Evolutionary conservation across 306 rosid genomes (phyloP), one percentile per base, ranked within the genome.

Genomic region (Luffa acutangula): DNA sequence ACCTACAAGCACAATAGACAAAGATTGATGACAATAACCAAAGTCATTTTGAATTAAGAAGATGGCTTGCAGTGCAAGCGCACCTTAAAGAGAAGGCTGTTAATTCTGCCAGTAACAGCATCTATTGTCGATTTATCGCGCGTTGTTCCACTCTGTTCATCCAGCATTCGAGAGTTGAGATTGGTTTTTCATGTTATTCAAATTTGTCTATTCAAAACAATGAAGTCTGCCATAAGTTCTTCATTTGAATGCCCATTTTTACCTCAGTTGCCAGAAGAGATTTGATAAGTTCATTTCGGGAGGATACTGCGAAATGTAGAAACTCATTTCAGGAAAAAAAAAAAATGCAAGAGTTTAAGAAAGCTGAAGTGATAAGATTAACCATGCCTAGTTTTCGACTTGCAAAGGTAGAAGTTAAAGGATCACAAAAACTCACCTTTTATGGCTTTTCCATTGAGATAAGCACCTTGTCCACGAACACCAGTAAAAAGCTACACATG

Each of bases 241-340:
- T 46, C 41, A n/a, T 69, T 51, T 25, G 42, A 21, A 8, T 71
- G 52, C 39, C 1, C 10, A 46, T 5, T 4, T 69, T 70, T 85
- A 95, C 98, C 97, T 90, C 98, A 69, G 96, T 87, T 75, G 90
- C 97, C 69, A 95, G 93, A 69, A 95, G 93, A 79, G 93, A 85
- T 80, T 83, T 89, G 64, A 95, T 86, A 69, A 95, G 93, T 70
- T 89, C 91, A 54, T 82, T 76, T 88, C 92, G 84, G 81, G 97
- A 79, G 2, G 98, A 95, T 71, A 86, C 98, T 95, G 97, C 86
- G 71, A 66, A 70, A 86, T 46, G 37, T 46, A 77, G 83, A 21
- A n/a, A 43, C 20, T 43, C 36, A 69, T 20, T 80, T 57, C 74
- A 80, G 80, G 79, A 67, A 81, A 79, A 80, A 59, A 77, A 69